Evolutionary conservation across 768 basidiomycete genomes (phyloP), one percentile per base, ranked within the genome.

Genomic region (Pleurotus pulmonarius): DNA sequence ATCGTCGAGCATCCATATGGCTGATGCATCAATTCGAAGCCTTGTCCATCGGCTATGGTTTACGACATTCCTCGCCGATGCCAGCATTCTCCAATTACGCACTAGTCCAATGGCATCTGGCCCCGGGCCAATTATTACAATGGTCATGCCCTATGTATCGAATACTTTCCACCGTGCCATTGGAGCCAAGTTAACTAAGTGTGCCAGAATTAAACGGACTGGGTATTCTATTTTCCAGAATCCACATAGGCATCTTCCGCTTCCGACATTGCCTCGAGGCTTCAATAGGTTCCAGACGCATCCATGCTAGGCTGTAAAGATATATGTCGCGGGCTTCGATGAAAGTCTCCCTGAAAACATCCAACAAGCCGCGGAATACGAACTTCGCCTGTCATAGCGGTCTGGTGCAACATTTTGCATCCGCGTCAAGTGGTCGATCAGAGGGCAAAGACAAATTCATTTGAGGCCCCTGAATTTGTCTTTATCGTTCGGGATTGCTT

Each of bases 231-330:
- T 43, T 5, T 43, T 43, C 20, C 41, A 34, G 29, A 34, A 34
- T 34, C 41, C 20, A n/a, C 20, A 20, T 24, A 41, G 39, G 51
- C 37, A 52, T 40, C 24, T 39, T 52, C 51, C 51, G 38, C 16
- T 40, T 52, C 38, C 12, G 51, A 34, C 34, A 4, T 52, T 24
- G 51, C 51, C 51, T 52, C 51, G 51, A 52, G 51, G 51, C 51
- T 39, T 24, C 38, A 15, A 52, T 52, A 39, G 24, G 51, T 15
- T 52, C 51, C 38, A 52, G 29, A 16, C n/a, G 13, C 9, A 41
- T 24, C 39, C 51, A 18, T 12, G 20, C 51, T 52, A 52, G 51
- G 22, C 51, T 41, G 16, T 11, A 39, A 22, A n/a, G 22, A 39
- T n/a, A 22, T 52, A 52, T 24, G 51, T 52, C 38, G 51, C 51